Percentiles rank a stretch among this genome's conserved stretches.
phyloP scores from a whole-genome alignment of 495 filamentous ascomycete genomes.

The Aspergillus campestris region DNA sequence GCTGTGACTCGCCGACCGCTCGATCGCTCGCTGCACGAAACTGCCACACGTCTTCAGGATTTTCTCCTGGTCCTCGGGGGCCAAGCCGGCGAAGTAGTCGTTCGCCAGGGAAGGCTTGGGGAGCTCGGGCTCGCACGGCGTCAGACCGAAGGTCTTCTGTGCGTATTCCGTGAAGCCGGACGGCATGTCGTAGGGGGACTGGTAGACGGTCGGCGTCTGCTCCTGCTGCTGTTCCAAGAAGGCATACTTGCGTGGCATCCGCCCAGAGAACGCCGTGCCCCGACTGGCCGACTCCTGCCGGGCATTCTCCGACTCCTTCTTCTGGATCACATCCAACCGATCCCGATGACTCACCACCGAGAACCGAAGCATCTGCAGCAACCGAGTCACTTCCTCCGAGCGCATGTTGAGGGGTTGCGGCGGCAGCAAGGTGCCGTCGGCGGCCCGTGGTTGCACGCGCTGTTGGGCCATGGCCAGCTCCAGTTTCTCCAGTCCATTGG shows the following conservation, averaged over 20 bases:
- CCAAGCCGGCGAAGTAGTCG: slow-evolving; percentile 36
- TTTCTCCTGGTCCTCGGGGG: slow-evolving; percentile 34
- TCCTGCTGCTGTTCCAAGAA: slow-evolving; percentile 38
- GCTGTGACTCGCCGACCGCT: slow-evolving; percentile 35
- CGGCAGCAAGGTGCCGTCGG: slow-evolving; percentile 35
- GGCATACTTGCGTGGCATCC: slow-evolving; percentile 36
- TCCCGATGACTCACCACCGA: slow-evolving; percentile 40
- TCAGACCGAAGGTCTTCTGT: slow-evolving; percentile 32
- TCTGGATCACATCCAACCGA: slow-evolving; percentile 37
- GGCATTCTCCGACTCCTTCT: slow-evolving; percentile 33
- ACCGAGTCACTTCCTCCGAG: slow-evolving; percentile 38
- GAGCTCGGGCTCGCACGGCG: slow-evolving; percentile 28
- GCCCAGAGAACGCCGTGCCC: slow-evolving; percentile 24
- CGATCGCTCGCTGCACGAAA: slow-evolving; percentile 38
- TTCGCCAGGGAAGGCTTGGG: slow-evolving; percentile 37
- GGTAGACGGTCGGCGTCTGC: slow-evolving; percentile 36
- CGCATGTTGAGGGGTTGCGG: slow-evolving; percentile 41
- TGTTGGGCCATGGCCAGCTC: slow-evolving; percentile 43
- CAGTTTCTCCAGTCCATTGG: slow-evolving; percentile 38
- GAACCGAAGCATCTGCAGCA: slow-evolving; percentile 42
- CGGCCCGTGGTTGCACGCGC: slow-evolving; percentile 37
- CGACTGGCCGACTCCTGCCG: slow-evolving; percentile 30
- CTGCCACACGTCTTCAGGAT: slow-evolving; percentile 41
- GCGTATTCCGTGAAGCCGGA: slow-evolving; percentile 39
- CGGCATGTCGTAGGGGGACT: slow-evolving; percentile 42